phyloP scores from a whole-genome alignment of 805 yeast species.

The Saturnispora serradocipensis region DNA sequence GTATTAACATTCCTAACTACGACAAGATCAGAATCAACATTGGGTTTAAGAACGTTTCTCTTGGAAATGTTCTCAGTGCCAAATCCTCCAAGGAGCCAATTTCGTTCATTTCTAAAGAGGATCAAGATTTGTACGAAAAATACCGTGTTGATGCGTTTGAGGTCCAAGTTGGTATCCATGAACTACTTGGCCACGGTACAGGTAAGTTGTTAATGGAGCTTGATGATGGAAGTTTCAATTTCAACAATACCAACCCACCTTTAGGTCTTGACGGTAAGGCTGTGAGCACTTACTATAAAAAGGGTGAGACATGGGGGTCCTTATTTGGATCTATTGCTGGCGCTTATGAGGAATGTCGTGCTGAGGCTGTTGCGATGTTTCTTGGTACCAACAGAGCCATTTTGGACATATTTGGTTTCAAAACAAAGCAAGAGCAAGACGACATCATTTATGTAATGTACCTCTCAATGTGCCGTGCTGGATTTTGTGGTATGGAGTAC shows the following conservation, averaged over 20 bases:
- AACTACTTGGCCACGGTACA: slow-evolving; percentile 83
- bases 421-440: slow-evolving; percentile 46
- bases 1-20: slow-evolving; percentile 87
- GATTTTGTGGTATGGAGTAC: slow-evolving; percentile 69
- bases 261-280: slow-evolving; percentile 52
- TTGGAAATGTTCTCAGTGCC: slow-evolving; percentile 78
- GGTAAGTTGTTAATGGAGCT: slow-evolving; percentile 65
- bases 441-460: slow-evolving; percentile 60
- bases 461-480: slow-evolving; percentile 82
- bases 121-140: slow-evolving; percentile 52
- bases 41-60: slow-evolving; percentile 84
- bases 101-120: slow-evolving; percentile 49
- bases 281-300: slow-evolving; percentile 58
- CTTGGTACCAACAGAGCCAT: slow-evolving; percentile 61
- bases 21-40: slow-evolving; percentile 76
- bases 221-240: slow-evolving; percentile 58
- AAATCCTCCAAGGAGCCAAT: slow-evolving; percentile 59
- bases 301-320: slow-evolving; percentile 88
- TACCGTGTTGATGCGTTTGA: slow-evolving; percentile 79
- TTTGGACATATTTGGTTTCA: slow-evolving; percentile 65
- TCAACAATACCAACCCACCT: slow-evolving; percentile 57
- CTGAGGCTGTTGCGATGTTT: slow-evolving; percentile 82
- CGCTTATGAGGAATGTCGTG: slow-evolving; percentile 87
- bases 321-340: slow-evolving; percentile 77
- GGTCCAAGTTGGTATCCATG: slow-evolving; percentile 91